phyloP scores from a whole-genome alignment of 371 early-diverging fungal genomes.

The Blakeslea trispora region DNA sequence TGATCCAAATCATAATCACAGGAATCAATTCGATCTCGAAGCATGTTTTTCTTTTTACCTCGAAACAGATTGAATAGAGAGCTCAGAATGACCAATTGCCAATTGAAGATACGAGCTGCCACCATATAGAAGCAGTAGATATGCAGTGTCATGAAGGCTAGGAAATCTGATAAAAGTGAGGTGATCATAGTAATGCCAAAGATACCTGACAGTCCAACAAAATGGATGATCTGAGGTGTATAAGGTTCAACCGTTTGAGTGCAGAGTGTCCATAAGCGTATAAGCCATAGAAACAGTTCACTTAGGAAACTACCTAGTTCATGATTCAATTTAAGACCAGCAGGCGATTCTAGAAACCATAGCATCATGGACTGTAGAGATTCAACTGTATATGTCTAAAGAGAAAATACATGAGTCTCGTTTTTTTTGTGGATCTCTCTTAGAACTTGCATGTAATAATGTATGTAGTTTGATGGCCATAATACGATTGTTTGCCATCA shows the following conservation, averaged over 20 bases:
- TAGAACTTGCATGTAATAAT: constrained; percentile 52
- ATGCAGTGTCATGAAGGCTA: constrained; percentile 85
- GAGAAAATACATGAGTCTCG: too few relatives aligned
- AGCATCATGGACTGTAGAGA: constrained; percentile 73
- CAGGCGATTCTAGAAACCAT: constrained; percentile 95
- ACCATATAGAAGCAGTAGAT: constrained; percentile 93
- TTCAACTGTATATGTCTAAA: constrained; percentile 63
- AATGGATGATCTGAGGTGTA: constrained; percentile 67
- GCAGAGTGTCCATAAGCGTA: constrained; percentile 81
- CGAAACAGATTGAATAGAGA: constrained; percentile 91
- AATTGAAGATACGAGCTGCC: constrained; percentile 88
- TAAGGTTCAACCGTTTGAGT: constrained; percentile 57
- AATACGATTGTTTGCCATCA: constrained; percentile 62
- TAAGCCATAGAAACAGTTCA: constrained; percentile 91
- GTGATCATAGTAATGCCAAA: constrained; percentile 88
- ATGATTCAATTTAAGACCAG: constrained; percentile 94
- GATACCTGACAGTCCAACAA: constrained; percentile 77
- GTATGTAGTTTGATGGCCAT: constrained; percentile 61
- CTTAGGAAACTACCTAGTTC: constrained; percentile 90
- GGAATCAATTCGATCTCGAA: constrained; percentile 92
- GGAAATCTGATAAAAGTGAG: constrained; percentile 78
- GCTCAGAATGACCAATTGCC: constrained; percentile 83
- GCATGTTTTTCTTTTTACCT: constrained; percentile 88
- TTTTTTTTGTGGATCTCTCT: too few relatives aligned
- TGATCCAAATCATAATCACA: constrained; percentile 96